Evolutionary conservation across 2,329 filamentous ascomycete species (phyloP).

Genomic region (Pseudonectria foliicola): DNA sequence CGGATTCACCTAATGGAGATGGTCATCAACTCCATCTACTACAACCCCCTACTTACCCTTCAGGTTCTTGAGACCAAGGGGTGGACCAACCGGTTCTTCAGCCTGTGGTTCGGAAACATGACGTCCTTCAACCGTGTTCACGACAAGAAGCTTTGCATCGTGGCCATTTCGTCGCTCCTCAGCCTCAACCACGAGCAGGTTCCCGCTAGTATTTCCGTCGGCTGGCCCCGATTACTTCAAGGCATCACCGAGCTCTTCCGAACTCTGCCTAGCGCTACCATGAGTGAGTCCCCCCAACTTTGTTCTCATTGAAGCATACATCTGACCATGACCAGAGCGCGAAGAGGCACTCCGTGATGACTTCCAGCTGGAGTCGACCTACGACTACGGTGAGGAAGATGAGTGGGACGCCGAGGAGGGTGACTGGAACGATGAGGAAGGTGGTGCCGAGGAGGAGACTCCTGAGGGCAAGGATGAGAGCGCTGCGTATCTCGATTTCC

Average conservation of each 20-base stretch:
- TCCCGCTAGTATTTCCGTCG: constrained; percentile 84
- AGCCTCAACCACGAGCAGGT: constrained; percentile 74
- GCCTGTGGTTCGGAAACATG: constrained; percentile 95
- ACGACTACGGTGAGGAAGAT: constrained; percentile 65
- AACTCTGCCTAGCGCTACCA: constrained; percentile 78
- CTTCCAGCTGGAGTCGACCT: constrained; percentile 60
- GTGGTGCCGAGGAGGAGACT: constrained; percentile 57
- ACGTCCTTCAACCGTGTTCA: constrained; percentile 89
- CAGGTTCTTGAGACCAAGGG: constrained; percentile 82
- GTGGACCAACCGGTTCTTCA: constrained; percentile 99
- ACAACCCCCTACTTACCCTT: constrained; percentile 81
- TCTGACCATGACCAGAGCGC: constrained; percentile 52
- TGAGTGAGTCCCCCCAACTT: constrained; percentile 55
- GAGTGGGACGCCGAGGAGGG: constrained; percentile 77
- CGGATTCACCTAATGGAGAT: constrained; percentile 97
- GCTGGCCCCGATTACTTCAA: constrained; percentile 84
- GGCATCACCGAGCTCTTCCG: constrained; percentile 90
- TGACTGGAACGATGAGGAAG: constrained; percentile 71
- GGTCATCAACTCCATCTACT: constrained; percentile 97
- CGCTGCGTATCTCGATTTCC: constrained; percentile 88
- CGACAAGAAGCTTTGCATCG: constrained; percentile 97
- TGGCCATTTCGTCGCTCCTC: constrained; percentile 81
- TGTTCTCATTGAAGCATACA: not conserved
- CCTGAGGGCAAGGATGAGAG: constrained; percentile 79
- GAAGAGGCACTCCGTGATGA: constrained; percentile 90